Evolutionary conservation across 2,329 filamentous ascomycete genomes (phyloP).

Genomic region (Cordyceps sp.): DNA sequence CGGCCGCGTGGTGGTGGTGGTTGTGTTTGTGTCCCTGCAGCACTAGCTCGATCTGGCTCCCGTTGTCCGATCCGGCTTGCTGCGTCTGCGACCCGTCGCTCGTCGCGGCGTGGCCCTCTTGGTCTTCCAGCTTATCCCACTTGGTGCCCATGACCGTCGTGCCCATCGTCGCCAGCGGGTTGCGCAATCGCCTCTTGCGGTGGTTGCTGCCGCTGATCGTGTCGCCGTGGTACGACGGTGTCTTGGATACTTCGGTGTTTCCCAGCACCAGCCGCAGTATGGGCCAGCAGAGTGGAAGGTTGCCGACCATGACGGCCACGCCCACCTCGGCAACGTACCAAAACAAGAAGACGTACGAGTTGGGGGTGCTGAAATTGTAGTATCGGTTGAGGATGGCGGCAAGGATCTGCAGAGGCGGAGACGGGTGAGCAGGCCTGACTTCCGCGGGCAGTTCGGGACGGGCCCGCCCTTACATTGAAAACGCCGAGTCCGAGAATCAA

Average conservation of each 20-base stretch:
- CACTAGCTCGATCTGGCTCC: constrained; percentile 15
- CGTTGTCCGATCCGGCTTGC: constrained; percentile 4
- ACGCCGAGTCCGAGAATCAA: constrained; percentile 38
- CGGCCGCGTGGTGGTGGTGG: constrained; percentile 4
- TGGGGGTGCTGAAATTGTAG: constrained; percentile 40
- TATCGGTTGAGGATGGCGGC: constrained; percentile 44
- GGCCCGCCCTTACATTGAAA: constrained; percentile 17
- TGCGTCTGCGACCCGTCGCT: background rate
- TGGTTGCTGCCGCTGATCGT: constrained; percentile 5
- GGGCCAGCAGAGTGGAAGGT: constrained; percentile 43
- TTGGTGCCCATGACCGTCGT: constrained; percentile 8
- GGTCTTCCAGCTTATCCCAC: constrained; percentile 15
- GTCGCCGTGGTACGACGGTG: constrained; percentile 8
- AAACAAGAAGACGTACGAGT: constrained; percentile 36
- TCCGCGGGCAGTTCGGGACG: background rate
- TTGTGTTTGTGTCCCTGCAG: constrained; percentile 4
- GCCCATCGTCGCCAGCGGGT: constrained; percentile 4
- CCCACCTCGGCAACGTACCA: constrained; percentile 45
- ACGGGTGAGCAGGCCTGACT: background rate
- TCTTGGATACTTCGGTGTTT: constrained; percentile 6
- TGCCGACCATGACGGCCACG: constrained; percentile 42
- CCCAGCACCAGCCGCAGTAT: constrained; percentile 28
- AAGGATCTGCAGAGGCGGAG: constrained; percentile 24
- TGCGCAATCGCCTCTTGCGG: constrained; percentile 2
- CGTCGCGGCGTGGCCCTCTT: constrained; percentile 3